Evolutionary conservation across 257 asterid species (phyloP), one percentile per base, ranked within the genome.

Genomic region (Eucommia ulmoides): DNA sequence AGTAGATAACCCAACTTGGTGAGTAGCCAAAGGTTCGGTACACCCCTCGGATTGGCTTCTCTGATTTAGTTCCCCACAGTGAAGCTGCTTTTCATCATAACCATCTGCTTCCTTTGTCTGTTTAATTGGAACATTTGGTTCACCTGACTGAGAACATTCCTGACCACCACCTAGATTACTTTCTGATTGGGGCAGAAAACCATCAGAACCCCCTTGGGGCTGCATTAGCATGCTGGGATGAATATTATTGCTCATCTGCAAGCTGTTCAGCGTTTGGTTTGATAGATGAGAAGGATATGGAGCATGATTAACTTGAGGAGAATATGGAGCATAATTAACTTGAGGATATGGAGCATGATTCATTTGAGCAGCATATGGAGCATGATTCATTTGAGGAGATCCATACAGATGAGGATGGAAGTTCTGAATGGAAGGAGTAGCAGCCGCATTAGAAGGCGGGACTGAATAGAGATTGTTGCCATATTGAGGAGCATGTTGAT

Each of bases 401-500:
- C 20, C 41, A 33, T 5, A 47, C 50, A 41, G 20, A 24, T 55
- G 71, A 38, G 63, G 52, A 49, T 55, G 21, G 46, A 41, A 55
- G 29, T 63, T 58, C 19, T 47, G 68, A 7, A 46, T 45, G 45
- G 61, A 19, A 46, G 53, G 24, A 52, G 61, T 54, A 21, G 42
- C 45, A 5, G 59, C 33, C 50, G 61, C 64, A 63, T 54, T 53
- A 19, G 79, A 57, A 55, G 59, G 52, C 49, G 60, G 56, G 41
- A 65, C 65, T 65, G 76, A 74, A 59, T 67, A 77, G 52, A 65
- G 68, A 52, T 48, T 53, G 47, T 59, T 55, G 57, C 61, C 47
- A 48, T 62, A 49, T 58, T 61, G 45, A 57, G 18, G 22, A 33
- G 38, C 58, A 21, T 21, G 33, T 29, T 59, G 41, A 48, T 33